Base-by-base conservation (phyloP, 2,329 filamentous ascomycete species). In the Xylaria sp. region DNA sequence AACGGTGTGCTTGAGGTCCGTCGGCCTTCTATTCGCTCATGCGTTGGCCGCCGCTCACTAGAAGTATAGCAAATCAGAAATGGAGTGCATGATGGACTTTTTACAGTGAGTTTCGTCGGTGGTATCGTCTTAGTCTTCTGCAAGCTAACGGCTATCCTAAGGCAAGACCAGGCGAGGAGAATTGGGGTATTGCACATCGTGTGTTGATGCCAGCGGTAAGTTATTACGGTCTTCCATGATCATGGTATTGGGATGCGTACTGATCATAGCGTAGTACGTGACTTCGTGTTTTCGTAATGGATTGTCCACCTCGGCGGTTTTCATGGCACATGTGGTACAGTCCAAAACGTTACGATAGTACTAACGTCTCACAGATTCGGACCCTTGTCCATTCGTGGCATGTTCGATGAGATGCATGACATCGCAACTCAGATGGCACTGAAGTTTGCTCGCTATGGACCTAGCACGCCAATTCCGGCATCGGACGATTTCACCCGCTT, bases 331-430 rank as follows among this genome's bases (percentile, higher is more conserved):
- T 12, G n/a, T 7, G 11, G 14, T 30, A 27, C 30, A 19, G 30
- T 21, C 12, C 2, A n/a, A 19, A 57, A 34, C 14, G 11, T 21
- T 48, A 30, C 12, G 5, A 12, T 27, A 0, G 27, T 19, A 90
- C 92, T 32, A 87, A 92, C 74, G 82, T 89, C 24, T 80, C 90
- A 17, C 80, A 93, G 62, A 2, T 92, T 93, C 76, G 90, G 90
- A 0, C 91, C 91, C 0, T 78, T 92, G 24, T 84, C 86, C 1
- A 92, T 93, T 73, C 84, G 87, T 42, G 81, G 79, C 64, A 93
- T 93, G 90, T 93, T 90, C 69, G 83, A 86, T 68, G 88, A 90
- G 73, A 90, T 90, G 88, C 84, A 89, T 70, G 90, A 92, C 71
- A 88, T 92, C 68, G 86, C 89, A 4, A 83, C 84, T 0, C 90